Base-by-base conservation (phyloP, 1,284 basidiomycete species). In the Coniophora puteana region DNA sequence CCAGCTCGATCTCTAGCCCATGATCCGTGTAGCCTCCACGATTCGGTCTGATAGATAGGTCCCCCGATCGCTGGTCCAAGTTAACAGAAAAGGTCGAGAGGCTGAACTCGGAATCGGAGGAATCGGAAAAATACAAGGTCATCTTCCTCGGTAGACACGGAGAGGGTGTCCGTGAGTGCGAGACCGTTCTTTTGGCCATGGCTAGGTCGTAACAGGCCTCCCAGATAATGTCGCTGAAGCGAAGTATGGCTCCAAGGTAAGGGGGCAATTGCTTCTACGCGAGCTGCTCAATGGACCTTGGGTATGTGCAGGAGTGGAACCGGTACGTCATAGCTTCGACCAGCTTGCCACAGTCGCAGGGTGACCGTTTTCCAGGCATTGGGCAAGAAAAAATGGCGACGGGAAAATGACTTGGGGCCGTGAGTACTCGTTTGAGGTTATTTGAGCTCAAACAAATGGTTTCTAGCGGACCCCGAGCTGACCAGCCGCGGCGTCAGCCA, bases 341-440 rank as follows among this genome's bases (percentile, higher is more conserved):
- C 25, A 16, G 25, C 11, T 5, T 33, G 32, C 45, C 25, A 47
- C 34, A n/a, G 4, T 3, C 23, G 21, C 21, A 17, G 33, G 33
- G 17, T 13, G 14, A 36, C 5, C 12, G 13, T n/a, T 26, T 16
- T 12, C 16, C 27, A 70, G 61, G 66, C 64, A 4, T 87, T 83
- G 83, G 65, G 71, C 41, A 65, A 71, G 82, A 84, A 44, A 50
- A 16, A 66, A 83, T 34, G 80, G 80, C 1, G 86, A 94, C 51
- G 84, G 69, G 10, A 74, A 84, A 40, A 65, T 91, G 8, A 70
- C 67, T 1, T 93, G 90, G 89, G 89, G 89, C 24, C 89, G 83
- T 82, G 54, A 54, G 82, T 76, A 20, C 26, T 23, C 33, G 10
- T 30, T n/a, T 28, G 8, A 26, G n/a, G 31, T 20, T 38, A 40